Evolutionary conservation across 805 yeast species (phyloP).

Genomic region (Vanderwaltozyma yarrowii): DNA sequence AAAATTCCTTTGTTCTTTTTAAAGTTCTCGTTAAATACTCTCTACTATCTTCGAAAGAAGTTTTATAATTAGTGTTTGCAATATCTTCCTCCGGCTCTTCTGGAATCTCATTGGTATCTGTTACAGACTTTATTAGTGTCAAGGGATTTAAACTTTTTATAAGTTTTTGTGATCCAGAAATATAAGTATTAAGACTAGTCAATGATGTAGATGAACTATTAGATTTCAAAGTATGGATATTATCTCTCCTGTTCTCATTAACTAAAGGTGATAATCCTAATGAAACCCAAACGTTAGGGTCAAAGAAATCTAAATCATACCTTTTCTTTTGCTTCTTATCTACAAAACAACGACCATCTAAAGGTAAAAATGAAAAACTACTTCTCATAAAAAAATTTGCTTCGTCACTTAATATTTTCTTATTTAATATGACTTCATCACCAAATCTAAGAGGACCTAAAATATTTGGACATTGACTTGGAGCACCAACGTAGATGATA

Average conservation of each 20-base stretch:
- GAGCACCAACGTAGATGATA: slow-evolving; percentile 71
- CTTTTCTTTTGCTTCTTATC: slow-evolving; percentile 48
- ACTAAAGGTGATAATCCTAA: slow-evolving; percentile 71
- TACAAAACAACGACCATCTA: slow-evolving; percentile 62
- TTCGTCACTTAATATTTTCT: slow-evolving; percentile 65
- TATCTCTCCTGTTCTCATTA: slow-evolving; percentile 21
- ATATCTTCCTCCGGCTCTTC: slow-evolving; percentile 6
- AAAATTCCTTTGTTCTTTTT: slow-evolving; percentile 45
- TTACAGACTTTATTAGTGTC: slow-evolving; percentile 6
- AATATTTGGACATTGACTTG: slow-evolving; percentile 75
- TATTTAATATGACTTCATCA: slow-evolving; percentile 67
- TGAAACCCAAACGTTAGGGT: slow-evolving; percentile 71
- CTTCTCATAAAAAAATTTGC: slow-evolving; percentile 85
- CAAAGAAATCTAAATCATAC: slow-evolving; percentile 63
- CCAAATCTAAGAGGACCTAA: slow-evolving; percentile 79
- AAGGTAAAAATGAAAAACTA: slow-evolving; percentile 68
- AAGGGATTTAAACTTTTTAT: slow-evolving; percentile 9
- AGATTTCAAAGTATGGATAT: slow-evolving; percentile 1
- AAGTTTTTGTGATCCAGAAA: slow-evolving; percentile 8
- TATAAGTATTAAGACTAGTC: not conserved
- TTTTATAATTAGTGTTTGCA: slow-evolving; percentile 14
- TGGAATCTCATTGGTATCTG: not conserved
- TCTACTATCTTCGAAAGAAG: slow-evolving; percentile 44
- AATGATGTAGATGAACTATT: not conserved
- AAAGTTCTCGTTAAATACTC: slow-evolving; percentile 56